These are phyloP conservation scores for Pichia cactophila DNA, from an alignment of 1,139 yeast genomes.

Conservation along the genomic window DNA sequence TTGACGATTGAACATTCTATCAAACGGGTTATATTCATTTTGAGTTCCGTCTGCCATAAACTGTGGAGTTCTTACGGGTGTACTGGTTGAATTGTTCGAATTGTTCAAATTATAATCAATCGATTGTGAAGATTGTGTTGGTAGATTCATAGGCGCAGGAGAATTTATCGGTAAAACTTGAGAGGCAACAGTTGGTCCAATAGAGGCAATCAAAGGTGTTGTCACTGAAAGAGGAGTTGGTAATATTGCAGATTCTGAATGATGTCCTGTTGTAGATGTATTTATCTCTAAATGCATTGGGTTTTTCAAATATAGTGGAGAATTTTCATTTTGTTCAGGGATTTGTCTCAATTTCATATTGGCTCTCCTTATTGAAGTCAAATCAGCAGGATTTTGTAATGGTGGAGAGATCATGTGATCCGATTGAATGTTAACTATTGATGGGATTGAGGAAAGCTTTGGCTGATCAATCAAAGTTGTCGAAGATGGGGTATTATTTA, in stretches of 20 bases:
- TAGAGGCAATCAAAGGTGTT: slow-evolving; percentile 28
- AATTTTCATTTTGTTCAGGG: slow-evolving; percentile 11
- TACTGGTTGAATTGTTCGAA: slow-evolving; percentile 2
- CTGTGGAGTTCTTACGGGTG: slow-evolving; percentile 1
- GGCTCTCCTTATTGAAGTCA: slow-evolving; percentile 1
- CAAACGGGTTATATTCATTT: slow-evolving; percentile 23
- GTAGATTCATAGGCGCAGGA: slow-evolving; percentile 7
- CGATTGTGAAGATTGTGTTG: neutral
- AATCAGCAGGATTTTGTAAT: slow-evolving; percentile 2
- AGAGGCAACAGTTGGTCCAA: slow-evolving; percentile 28
- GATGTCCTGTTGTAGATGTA: neutral
- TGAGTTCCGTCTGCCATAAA: slow-evolving; percentile 3
- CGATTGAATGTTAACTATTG: slow-evolving; percentile 22
- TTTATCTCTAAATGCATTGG: slow-evolving; percentile 17
- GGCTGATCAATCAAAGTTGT: slow-evolving; percentile 24
- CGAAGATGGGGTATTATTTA: slow-evolving; percentile 13
- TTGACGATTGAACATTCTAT: slow-evolving; percentile 4
- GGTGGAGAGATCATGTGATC: slow-evolving; percentile 3
- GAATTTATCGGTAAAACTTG: slow-evolving; percentile 26
- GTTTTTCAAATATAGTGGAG: slow-evolving; percentile 8
- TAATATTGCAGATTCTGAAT: neutral
- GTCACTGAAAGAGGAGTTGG: slow-evolving; percentile 23
- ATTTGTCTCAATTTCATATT: slow-evolving; percentile 8
- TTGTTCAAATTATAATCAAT: slow-evolving; percentile 3
- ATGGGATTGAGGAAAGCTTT: slow-evolving; percentile 28